Evolutionary conservation across 75 land plant genomes (phyloP), one percentile per base, ranked within the genome.

Genomic region (Sequoiadendron giganteum): DNA sequence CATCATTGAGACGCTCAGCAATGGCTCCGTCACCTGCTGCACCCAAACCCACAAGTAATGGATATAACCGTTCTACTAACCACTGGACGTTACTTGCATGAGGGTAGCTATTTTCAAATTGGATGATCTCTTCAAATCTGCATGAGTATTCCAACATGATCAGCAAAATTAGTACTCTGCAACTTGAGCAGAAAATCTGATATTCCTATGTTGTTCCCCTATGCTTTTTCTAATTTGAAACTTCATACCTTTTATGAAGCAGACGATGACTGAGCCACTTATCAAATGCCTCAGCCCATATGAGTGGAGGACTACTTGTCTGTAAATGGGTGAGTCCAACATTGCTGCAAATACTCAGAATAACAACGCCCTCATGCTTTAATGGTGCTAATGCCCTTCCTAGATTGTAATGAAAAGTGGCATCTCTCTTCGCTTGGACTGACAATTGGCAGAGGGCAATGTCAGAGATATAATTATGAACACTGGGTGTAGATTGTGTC

Each of bases 371-470:
- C 87, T 97, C 97, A 3, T 93, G 88, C 72, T 83, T 91, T 55
- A 97, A 94, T 45, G 97, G 93, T 2, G 95, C 95, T 87, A 97
- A 90, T 30, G 99, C 97, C 85, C 86, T 89, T 11, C 99, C 99
- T 82, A 97, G 34, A 87, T 90, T 88, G 86, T 95, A 97, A 82
- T 97, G 99, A 77, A 95, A 89, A 0, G 87, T 86, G 0, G 86
- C 99, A 88, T 95, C 96, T 80, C 77, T 92, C 28, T 92, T 25
- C 8, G 93, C 58, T 82, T 95, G 95, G 32, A 97, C 87, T 32
- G 99, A 95, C 61, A 97, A 94, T 89, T 95, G 97, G 89, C 93
- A 92, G 3, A 94, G 95, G 0, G 97, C 97, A 32, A 97, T 92
- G 84, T 48, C 49, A 48, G 49, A 48, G 49, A 48, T 48, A 48